Conservation (phyloP, 2,329 filamentous ascomycete genomes). For the Ophiostoma piceae region DNA sequence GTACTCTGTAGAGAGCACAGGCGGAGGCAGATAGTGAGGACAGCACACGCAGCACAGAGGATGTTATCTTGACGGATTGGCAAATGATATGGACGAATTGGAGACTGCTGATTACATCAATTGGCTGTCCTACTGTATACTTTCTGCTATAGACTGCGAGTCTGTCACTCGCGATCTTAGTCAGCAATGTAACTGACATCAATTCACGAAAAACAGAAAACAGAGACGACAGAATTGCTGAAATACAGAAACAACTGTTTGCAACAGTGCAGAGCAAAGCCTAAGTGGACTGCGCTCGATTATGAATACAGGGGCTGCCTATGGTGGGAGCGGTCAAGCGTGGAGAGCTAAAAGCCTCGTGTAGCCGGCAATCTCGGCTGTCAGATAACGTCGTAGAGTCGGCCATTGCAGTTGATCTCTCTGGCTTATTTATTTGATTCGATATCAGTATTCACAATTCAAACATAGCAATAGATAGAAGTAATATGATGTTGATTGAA, state of each 20-base stretch:
- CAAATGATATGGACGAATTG: conserved; percentile 24
- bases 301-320: conserved; percentile 9
- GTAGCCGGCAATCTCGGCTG: conserved; percentile 11
- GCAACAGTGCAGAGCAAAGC: background rate
- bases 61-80: conserved; percentile 6
- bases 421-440: background rate
- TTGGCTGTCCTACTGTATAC: background rate
- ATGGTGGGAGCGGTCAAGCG: conserved; percentile 9
- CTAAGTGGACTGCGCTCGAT: background rate
- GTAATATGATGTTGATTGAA: background rate
- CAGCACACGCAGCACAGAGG: background rate
- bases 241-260: background rate
- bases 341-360: background rate
- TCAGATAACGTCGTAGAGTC: background rate
- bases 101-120: conserved; percentile 12
- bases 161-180: background rate
- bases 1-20: too few species aligned
- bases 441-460: too few species aligned
- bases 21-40: background rate
- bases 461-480: background rate
- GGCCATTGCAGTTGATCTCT: background rate
- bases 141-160: background rate
- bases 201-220: background rate
- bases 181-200: background rate
- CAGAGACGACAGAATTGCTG: background rate